These are phyloP conservation scores for Orbilia oligospora DNA, from an alignment of 2,329 filamentous ascomycete species.

Conservation along the genomic window DNA sequence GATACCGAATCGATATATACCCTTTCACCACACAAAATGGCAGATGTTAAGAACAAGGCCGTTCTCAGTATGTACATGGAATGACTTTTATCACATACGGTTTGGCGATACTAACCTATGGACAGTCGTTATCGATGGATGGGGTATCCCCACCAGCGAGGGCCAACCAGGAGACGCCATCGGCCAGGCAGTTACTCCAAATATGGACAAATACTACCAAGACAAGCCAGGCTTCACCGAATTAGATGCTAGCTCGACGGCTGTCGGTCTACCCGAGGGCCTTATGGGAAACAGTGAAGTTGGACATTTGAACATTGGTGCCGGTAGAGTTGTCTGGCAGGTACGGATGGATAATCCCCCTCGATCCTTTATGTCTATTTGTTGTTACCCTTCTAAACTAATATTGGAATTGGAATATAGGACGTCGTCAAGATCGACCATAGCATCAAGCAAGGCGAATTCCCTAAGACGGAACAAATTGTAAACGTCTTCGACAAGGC, in stretches of 20 bases:
- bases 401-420: constrained; percentile 6
- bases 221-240: constrained; percentile 87
- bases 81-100: constrained; percentile 21
- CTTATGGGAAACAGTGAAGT: constrained; percentile 99
- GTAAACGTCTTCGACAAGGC: constrained; percentile 82
- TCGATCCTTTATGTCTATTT: background rate
- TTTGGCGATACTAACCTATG: constrained; percentile 10
- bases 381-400: background rate
- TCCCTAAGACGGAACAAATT: constrained; percentile 83
- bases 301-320: constrained; percentile 98
- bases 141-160: constrained; percentile 84
- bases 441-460: constrained; percentile 86
- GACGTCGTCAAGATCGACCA: constrained; percentile 94
- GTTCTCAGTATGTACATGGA: constrained; percentile 73
- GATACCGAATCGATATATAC: constrained; percentile 6
- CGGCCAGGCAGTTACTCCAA: constrained; percentile 89
- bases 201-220: constrained; percentile 92
- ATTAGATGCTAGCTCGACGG: constrained; percentile 94
- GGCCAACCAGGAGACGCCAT: constrained; percentile 94
- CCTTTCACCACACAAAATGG: constrained; percentile 70
- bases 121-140: constrained; percentile 97
- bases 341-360: constrained; percentile 67
- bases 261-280: constrained; percentile 94
- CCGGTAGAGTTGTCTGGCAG: constrained; percentile 97
- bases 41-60: constrained; percentile 78